Conservation (phyloP, 257 asterid genomes). For the Solanum peruvianum region DNA sequence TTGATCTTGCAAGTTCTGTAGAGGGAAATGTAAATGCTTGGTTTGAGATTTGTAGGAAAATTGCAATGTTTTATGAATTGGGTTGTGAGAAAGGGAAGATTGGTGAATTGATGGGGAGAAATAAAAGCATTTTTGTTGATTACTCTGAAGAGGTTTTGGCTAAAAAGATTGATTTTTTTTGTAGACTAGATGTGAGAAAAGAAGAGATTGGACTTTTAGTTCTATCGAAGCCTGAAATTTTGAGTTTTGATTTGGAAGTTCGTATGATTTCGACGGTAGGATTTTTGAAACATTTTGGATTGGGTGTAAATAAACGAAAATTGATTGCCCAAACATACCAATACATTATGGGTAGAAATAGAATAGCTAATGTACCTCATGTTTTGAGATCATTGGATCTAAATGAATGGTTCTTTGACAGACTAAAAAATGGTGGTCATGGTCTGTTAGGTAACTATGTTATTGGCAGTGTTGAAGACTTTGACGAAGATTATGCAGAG, state of each 20-base stretch:
- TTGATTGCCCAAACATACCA: constrained; percentile 31
- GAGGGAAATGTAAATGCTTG: constrained; percentile 37
- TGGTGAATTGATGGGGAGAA: constrained; percentile 44
- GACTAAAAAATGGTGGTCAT: constrained; percentile 33
- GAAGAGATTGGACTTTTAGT: constrained; percentile 37
- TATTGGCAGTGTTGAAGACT: constrained; percentile 13
- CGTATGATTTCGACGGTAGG: constrained; percentile 34
- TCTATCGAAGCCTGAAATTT: constrained; percentile 38
- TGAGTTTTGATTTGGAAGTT: constrained; percentile 23
- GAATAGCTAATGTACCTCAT: constrained; percentile 37
- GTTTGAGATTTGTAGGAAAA: constrained; percentile 37
- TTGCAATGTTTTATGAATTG: constrained; percentile 37
- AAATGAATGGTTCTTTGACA: constrained; percentile 53
- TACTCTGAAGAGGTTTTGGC: constrained; percentile 35
- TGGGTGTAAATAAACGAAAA: constrained; percentile 15
- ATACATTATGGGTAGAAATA: constrained; percentile 60
- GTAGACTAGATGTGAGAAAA: constrained; percentile 26
- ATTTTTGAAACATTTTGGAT: constrained; percentile 35
- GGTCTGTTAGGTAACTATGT: constrained; percentile 21
- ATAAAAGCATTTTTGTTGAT: constrained; percentile 25
- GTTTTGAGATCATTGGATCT: constrained; percentile 46
- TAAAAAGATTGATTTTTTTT: constrained; percentile 37
- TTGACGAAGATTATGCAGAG: constrained; percentile 27
- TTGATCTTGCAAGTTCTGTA: constrained; percentile 24
- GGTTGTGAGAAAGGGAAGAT: constrained; percentile 47